These are phyloP conservation scores for Boletus vermiculosoides DNA, from an alignment of 768 basidiomycete species.

Conservation along the genomic window DNA sequence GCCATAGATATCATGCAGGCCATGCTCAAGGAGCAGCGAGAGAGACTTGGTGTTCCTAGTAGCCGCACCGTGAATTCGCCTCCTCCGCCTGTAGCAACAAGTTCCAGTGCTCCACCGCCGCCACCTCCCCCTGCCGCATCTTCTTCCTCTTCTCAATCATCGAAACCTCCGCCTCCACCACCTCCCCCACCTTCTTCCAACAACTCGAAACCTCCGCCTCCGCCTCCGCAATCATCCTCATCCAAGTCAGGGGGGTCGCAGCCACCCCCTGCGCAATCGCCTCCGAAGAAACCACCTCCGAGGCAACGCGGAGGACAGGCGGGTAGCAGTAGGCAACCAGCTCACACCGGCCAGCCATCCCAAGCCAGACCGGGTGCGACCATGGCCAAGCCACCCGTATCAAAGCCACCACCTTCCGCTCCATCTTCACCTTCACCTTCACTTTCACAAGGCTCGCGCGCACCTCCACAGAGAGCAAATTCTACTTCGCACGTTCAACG, in stretches of 20 bases:
- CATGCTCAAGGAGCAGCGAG: constrained; percentile 21
- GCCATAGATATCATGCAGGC: constrained; percentile 9
- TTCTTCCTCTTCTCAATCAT: constrained; percentile 17
- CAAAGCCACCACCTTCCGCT: not conserved
- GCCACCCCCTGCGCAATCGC: constrained; percentile 14
- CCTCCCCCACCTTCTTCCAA: not conserved
- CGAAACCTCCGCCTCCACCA: not conserved
- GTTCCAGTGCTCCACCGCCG: constrained; percentile 18
- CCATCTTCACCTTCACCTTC: constrained; percentile 5
- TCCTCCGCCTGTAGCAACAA: constrained; percentile 20
- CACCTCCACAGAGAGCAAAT: not conserved
- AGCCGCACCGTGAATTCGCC: constrained; percentile 5
- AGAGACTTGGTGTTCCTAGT: constrained; percentile 25
- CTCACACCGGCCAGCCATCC: constrained; percentile 3
- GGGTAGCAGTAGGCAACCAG: not conserved
- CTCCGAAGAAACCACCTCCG: constrained; percentile 3
- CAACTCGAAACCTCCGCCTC: not conserved
- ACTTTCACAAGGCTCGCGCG: not conserved
- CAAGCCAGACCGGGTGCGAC: not conserved
- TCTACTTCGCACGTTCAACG: constrained; percentile 22
- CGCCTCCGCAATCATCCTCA: not conserved
- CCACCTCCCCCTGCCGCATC: constrained; percentile 22
- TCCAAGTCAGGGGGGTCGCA: constrained; percentile 7
- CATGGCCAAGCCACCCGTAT: not conserved
- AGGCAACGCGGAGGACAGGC: constrained; percentile 1